phyloP scores from a whole-genome alignment of 2,329 filamentous ascomycete genomes.

The Colletotrichum musicola region DNA sequence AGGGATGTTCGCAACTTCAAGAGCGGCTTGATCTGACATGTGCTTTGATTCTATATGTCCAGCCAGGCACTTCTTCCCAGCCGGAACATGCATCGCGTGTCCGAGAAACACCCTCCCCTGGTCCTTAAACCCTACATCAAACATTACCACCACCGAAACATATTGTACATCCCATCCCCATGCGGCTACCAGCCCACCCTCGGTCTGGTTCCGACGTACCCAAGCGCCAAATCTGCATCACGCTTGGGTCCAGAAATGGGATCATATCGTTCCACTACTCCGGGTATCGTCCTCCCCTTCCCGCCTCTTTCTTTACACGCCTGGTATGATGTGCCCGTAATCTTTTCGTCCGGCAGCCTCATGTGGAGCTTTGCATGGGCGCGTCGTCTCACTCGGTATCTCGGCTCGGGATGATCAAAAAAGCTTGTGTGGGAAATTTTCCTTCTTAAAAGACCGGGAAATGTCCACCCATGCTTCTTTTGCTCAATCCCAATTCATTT shows the following conservation, averaged over 20 bases:
- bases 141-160: no score
- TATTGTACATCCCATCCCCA: no score
- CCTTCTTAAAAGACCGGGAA: background rate
- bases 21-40: no score
- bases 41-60: no score
- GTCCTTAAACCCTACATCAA: no score
- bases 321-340: background rate
- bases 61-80: no score
- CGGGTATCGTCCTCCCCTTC: background rate
- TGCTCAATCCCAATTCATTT: no score
- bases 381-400: constrained; percentile 17
- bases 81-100: no score
- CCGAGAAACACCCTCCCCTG: no score
- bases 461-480: no score
- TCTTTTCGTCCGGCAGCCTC: background rate
- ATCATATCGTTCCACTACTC: background rate
- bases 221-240: background rate
- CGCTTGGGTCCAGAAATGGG: background rate
- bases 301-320: background rate
- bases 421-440: constrained; percentile 14
- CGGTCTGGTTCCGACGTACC: background rate
- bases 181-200: background rate
- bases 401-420: constrained; percentile 11
- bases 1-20: no score
- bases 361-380: background rate